Conservation (phyloP, 225 moss, liverwort and hornwort species). For the Antitrichia curtipendula region DNA sequence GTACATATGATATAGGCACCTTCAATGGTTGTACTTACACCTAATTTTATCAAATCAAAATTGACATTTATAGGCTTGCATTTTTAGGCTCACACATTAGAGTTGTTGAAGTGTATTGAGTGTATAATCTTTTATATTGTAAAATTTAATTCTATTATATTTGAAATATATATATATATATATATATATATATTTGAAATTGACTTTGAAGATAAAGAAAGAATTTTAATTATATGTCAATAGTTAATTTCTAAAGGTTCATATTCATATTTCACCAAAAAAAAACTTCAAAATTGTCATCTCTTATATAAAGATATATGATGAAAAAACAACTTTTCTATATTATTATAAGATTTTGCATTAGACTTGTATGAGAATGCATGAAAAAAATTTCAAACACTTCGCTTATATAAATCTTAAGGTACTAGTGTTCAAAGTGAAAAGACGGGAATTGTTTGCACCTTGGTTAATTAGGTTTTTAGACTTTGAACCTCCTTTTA, state of each 20-base stretch:
- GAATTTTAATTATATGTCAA: background rate
- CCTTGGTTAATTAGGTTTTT: background rate
- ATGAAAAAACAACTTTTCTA: background rate
- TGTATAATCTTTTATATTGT: background rate
- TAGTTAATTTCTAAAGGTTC: background rate
- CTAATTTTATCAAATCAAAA: no score
- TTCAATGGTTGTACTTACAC: no score
- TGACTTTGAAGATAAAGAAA: background rate
- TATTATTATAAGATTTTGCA: background rate
- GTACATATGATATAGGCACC: no score
- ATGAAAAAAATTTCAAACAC: background rate
- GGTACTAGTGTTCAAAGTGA: background rate
- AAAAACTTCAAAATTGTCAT: background rate
- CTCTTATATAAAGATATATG: background rate
- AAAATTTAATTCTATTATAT: background rate
- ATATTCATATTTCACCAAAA: background rate
- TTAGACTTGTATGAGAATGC: background rate
- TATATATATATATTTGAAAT: background rate
- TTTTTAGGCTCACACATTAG: no score
- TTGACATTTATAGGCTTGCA: no score
- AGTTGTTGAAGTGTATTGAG: accelerated
- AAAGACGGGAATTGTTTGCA: background rate
- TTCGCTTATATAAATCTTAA: background rate
- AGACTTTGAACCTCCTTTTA: background rate
- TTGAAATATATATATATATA: background rate